Evolutionary conservation across 2,329 filamentous ascomycete genomes (phyloP).

Genomic region (Biscogniauxia marginata): DNA sequence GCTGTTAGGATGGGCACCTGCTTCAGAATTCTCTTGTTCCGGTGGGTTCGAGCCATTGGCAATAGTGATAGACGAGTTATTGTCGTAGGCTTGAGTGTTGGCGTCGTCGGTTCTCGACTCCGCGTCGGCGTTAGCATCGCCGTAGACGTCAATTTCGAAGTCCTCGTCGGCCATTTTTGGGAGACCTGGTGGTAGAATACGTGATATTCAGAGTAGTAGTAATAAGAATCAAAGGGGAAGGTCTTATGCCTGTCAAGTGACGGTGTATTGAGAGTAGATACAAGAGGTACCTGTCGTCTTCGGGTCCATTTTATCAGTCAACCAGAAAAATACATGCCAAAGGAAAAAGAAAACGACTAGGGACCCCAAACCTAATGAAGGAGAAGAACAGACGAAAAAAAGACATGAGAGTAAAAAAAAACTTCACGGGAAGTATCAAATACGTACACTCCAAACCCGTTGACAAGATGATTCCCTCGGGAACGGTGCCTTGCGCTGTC

Average conservation of each 20-base stretch:
- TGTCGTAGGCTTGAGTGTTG: slow-evolving; percentile 38
- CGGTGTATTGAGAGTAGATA: slow-evolving; percentile 41
- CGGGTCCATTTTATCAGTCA: slow-evolving; percentile 37
- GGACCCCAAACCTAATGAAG: slow-evolving; percentile 23
- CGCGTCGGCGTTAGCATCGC: slow-evolving; percentile 53
- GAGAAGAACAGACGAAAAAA: slow-evolving; percentile 32
- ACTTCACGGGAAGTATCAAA: slow-evolving; percentile 42
- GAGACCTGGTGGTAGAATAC: slow-evolving; percentile 26
- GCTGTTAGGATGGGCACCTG: slow-evolving; percentile 34
- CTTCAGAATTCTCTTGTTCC: slow-evolving; percentile 20
- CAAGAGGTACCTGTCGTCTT: slow-evolving; percentile 39
- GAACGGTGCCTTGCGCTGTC: slow-evolving; percentile 14
- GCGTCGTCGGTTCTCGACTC: slow-evolving; percentile 35
- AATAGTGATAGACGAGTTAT: slow-evolving; percentile 41
- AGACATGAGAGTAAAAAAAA: slow-evolving; percentile 37
- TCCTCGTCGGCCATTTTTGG: slow-evolving; percentile 65
- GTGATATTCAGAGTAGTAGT: slow-evolving; percentile 31
- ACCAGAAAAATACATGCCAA: slow-evolving; percentile 28
- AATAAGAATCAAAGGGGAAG: slow-evolving; percentile 24
- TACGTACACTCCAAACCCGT: slow-evolving; percentile 54
- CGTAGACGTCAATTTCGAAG: slow-evolving; percentile 72
- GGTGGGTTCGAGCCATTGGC: slow-evolving; percentile 34
- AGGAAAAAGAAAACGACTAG: slow-evolving; percentile 16
- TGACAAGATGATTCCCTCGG: slow-evolving; percentile 17
- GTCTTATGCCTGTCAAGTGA: slow-evolving; percentile 32